phyloP scores from a whole-genome alignment of 1,139 yeast species.

The Debaryomyces coudertii region DNA sequence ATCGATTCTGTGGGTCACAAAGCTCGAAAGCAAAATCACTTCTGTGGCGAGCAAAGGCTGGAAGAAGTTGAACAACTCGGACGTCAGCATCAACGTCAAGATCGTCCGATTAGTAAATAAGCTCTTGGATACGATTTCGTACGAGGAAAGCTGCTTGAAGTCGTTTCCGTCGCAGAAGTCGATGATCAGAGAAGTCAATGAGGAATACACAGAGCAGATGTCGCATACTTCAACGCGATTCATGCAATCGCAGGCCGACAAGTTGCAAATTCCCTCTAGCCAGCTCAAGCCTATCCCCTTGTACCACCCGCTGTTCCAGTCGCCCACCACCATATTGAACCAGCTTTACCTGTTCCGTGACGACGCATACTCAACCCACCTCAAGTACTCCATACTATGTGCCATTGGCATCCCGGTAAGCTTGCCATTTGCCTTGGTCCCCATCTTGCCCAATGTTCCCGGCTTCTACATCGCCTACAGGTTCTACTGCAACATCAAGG shows the following conservation, averaged over 20 bases:
- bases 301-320: conserved; percentile 44
- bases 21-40: conserved; percentile 43
- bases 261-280: conserved; percentile 30
- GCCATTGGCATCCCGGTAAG: conserved; percentile 74
- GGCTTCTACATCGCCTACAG: conserved; percentile 86
- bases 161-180: conserved; percentile 54
- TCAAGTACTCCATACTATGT: conserved; percentile 45
- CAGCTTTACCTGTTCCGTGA: conserved; percentile 36
- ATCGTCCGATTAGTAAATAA: conserved; percentile 39
- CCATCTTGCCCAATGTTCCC: conserved; percentile 93
- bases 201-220: conserved; percentile 29
- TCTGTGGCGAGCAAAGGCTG: conserved; percentile 47
- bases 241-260: conserved; percentile 37
- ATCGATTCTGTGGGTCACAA: conserved; percentile 36
- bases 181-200: conserved; percentile 51
- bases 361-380: conserved; percentile 32
- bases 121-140: conserved; percentile 50
- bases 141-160: conserved; percentile 53
- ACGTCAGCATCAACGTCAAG: conserved; percentile 39
- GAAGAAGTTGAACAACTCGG: conserved; percentile 46
- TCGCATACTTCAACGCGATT: conserved; percentile 17
- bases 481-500: conserved; percentile 82
- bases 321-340: conserved; percentile 31
- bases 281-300: conserved; percentile 47
- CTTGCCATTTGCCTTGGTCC: conserved; percentile 77